phyloP scores from a whole-genome alignment of 306 rosid genomes.

The Begonia fuchsioides region DNA sequence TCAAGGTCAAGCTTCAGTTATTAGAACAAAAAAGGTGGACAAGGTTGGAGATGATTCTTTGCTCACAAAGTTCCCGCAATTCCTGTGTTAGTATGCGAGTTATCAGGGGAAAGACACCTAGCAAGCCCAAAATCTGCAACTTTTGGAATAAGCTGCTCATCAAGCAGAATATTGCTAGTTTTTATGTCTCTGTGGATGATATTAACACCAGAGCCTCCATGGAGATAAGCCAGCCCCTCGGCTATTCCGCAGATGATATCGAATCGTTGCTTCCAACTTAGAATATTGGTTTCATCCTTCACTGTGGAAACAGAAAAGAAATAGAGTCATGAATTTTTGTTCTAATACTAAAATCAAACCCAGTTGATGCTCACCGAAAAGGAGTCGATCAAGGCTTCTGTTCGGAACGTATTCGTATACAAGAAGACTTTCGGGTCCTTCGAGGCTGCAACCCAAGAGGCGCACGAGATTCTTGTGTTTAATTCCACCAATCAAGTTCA shows the following conservation, averaged over 20 bases:
- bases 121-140: conserved; percentile 61
- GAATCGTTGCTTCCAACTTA: conserved; percentile 44
- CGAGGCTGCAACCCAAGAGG: conserved; percentile 64
- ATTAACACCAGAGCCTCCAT: conserved; percentile 39
- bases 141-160: conserved; percentile 41
- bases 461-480: conserved; percentile 44
- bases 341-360: not conserved
- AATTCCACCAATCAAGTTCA: conserved; percentile 36
- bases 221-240: conserved; percentile 62
- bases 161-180: conserved; percentile 47
- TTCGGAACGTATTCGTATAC: conserved; percentile 50
- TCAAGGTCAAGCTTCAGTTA: not conserved
- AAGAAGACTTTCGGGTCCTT: conserved; percentile 61
- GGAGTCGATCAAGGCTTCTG: conserved; percentile 44
- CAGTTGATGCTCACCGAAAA: conserved; percentile 26
- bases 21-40: not conserved
- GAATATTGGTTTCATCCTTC: not conserved
- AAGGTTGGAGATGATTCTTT: conserved; percentile 4
- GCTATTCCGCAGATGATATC: conserved; percentile 46
- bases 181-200: conserved; percentile 64
- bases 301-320: not conserved
- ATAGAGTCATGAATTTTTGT: not conserved
- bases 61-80: conserved; percentile 47
- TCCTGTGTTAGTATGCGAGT: conserved; percentile 36
- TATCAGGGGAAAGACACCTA: conserved; percentile 20